Percentiles rank a stretch among this genome's conserved stretches.
These are phyloP conservation scores for Plasmodium gonderi DNA, from an alignment of 169 alveolate species.

Conservation along the genomic window DNA sequence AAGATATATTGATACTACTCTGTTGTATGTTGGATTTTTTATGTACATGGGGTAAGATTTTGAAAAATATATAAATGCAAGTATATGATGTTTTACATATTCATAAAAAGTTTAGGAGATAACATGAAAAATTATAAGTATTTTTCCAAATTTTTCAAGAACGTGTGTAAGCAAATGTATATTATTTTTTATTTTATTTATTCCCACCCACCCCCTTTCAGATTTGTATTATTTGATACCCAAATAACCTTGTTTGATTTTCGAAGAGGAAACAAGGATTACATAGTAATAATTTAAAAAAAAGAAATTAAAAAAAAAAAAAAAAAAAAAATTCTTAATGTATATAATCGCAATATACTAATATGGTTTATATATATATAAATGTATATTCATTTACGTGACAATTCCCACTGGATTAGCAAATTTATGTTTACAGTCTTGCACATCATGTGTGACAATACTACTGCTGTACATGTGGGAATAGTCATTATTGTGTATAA, in stretches of 20 bases:
- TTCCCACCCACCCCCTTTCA: background rate
- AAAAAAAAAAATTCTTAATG: background rate
- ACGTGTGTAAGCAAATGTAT: background rate
- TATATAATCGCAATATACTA: background rate
- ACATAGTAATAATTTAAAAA: conserved; percentile 38
- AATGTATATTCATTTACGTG: background rate
- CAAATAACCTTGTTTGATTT: conserved; percentile 66
- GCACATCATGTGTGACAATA: too few relatives aligned
- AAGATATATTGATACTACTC: conserved; percentile 31
- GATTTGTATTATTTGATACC: conserved; percentile 71
- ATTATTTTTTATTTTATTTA: background rate
- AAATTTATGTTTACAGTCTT: background rate
- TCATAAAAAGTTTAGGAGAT: background rate
- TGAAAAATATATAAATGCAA: background rate
- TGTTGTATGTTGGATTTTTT: conserved; percentile 69
- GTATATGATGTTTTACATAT: background rate
- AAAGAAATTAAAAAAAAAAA: background rate
- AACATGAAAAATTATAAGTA: background rate
- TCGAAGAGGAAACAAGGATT: conserved; percentile 72
- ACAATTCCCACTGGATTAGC: background rate
- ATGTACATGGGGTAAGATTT: conserved; percentile 73
- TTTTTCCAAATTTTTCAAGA: background rate
- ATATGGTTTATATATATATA: too few relatives aligned
- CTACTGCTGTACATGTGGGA: background rate
- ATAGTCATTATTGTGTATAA: background rate